Evolutionary conservation across 148 eudicot genomes (phyloP).

Genomic region (Salicornia ramosissima): DNA sequence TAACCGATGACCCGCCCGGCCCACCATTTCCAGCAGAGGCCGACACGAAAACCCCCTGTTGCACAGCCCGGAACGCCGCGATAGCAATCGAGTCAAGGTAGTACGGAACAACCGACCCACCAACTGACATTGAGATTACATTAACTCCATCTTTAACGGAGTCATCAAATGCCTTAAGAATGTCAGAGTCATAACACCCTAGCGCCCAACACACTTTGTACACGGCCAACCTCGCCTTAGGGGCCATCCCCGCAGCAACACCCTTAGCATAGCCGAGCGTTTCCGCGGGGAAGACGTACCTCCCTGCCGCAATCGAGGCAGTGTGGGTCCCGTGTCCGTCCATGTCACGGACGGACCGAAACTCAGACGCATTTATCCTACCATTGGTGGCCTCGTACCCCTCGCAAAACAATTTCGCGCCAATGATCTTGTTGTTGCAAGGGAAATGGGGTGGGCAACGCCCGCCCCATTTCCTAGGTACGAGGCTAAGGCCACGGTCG

Average conservation of each 20-base stretch:
- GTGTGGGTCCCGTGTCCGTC: conserved; percentile 99
- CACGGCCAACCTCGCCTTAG: conserved; percentile 75
- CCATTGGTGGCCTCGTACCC: conserved; percentile 83
- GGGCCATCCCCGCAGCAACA: conserved; percentile 93
- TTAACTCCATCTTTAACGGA: conserved; percentile 88
- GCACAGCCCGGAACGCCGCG: conserved; percentile 64
- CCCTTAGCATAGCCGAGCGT: conserved; percentile 79
- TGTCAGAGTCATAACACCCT: conserved; percentile 94
- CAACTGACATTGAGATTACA: conserved; percentile 71
- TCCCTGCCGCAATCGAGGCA: conserved; percentile 90
- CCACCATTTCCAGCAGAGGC: conserved; percentile 95
- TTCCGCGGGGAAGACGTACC: conserved; percentile 83
- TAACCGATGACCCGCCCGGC: conserved; percentile 74
- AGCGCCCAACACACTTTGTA: conserved; percentile 94
- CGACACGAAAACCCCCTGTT: conserved; percentile 70
- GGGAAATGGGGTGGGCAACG: conserved; percentile 44
- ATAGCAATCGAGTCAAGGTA: conserved; percentile 87
- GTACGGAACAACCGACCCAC: conserved; percentile 89
- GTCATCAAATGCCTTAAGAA: conserved; percentile 79
- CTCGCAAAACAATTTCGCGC: conserved; percentile 54
- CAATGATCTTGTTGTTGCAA: conserved; percentile 75
- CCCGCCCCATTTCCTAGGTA: conserved; percentile 72
- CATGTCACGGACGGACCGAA: conserved; percentile 60
- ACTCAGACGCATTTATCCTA: conserved; percentile 68
- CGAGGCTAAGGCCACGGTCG: conserved; percentile 48